Conservation (phyloP, 192 early-diverging fungal species). For the Linnemannia hyalina region DNA sequence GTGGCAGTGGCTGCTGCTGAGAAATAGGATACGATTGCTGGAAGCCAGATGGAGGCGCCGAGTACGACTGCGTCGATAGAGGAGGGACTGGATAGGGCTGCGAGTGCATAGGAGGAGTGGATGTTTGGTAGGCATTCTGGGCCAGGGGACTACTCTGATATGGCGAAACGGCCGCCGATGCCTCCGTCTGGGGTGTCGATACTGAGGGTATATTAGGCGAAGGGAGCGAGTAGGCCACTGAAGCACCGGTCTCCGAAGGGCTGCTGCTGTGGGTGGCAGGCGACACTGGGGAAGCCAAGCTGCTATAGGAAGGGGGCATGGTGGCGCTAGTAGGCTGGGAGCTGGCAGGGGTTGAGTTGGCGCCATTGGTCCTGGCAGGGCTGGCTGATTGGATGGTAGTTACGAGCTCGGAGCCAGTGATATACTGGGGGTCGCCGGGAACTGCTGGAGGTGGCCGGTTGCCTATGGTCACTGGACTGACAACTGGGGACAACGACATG, state of each 20-base stretch:
- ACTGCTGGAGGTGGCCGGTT: not conserved
- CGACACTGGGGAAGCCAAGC: not conserved
- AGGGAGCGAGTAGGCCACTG: conserved; percentile 4
- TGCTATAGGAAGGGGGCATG: conserved; percentile 16
- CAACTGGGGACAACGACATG: not conserved
- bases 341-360: not conserved
- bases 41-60: not conserved
- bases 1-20: not conserved
- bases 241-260: conserved; percentile 5
- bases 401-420: not conserved
- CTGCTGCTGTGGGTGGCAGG: not conserved
- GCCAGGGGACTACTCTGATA: conserved; percentile 28
- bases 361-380: not conserved
- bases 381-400: not conserved
- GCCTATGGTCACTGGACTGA: not conserved
- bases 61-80: conserved; percentile 9
- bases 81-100: not conserved
- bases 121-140: not conserved
- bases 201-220: conserved; percentile 2
- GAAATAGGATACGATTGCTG: not conserved
- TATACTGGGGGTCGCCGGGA: not conserved
- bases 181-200: not conserved
- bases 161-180: not conserved
- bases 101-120: not conserved
- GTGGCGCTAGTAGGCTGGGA: not conserved